A percentile compares a stretch with the other conserved stretches of the same genome.
These are phyloP conservation scores for Neoboletus subvelutipes DNA, from an alignment of 768 basidiomycete genomes.

Conservation along the genomic window DNA sequence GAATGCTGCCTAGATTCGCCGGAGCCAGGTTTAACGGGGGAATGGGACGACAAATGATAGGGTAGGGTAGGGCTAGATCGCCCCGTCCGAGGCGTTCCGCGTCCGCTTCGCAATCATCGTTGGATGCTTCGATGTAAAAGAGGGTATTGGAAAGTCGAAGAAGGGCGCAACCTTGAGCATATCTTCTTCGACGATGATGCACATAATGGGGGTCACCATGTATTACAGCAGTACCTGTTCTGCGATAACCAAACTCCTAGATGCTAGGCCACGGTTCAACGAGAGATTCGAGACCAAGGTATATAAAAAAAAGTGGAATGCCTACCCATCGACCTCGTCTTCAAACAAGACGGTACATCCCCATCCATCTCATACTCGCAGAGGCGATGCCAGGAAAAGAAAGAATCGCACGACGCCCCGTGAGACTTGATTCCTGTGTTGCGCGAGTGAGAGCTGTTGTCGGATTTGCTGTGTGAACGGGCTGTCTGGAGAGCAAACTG, in stretches of 20 bases:
- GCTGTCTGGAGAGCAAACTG: neutral
- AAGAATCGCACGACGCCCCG: neutral
- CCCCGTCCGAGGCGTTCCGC: neutral
- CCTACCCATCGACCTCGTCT: neutral
- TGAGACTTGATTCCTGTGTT: neutral
- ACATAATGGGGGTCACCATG: neutral
- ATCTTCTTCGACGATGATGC: neutral
- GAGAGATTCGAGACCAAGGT: neutral
- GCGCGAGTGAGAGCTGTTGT: neutral
- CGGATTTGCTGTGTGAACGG: conserved; percentile 3
- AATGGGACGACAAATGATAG: neutral
- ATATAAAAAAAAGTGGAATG: neutral
- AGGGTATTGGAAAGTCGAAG: neutral
- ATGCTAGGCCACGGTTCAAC: neutral
- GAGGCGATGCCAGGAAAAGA: neutral
- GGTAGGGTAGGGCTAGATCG: neutral
- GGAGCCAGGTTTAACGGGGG: neutral
- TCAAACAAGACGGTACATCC: neutral
- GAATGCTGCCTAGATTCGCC: neutral
- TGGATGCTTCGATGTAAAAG: neutral
- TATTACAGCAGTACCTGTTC: neutral
- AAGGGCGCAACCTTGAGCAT: neutral
- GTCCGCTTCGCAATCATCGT: neutral
- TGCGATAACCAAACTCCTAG: neutral
- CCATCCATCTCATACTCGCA: neutral